Evolutionary conservation across 1,284 basidiomycete genomes (phyloP), one percentile per base, ranked within the genome.

Genomic region (Sporisorium reilianum): DNA sequence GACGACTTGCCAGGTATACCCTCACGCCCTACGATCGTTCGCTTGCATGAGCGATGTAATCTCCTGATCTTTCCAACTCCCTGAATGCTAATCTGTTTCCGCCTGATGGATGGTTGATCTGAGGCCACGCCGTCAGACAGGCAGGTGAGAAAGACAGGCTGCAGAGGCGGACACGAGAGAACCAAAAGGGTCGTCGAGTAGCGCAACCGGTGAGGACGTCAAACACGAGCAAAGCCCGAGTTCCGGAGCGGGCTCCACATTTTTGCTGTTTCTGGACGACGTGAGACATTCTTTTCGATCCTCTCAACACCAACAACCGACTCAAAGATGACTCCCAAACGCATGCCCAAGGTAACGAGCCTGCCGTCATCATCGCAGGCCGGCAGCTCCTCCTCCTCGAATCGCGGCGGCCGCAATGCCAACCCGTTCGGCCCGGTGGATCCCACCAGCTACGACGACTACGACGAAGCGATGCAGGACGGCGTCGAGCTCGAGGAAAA

Each of bases 401-500:
- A 28, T 22, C 63, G 55, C 5, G 54, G 50, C 7, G 57, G 54
- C 11, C 58, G 60, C 44, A 55, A 42, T 18, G 57, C 48, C 45
- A 64, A 66, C 9, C 55, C 64, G 2, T 64, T 64, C 22, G 57
- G 61, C 28, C 56, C 61, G 2, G 62, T 64, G 11, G 61, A 74
- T n/a, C 55, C 65, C 8, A 64, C 44, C 36, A 64, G 32, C 61
- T 76, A 78, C 45, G 28, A 46, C 25, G 65, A 75, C 55, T 75
- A 61, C 41, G 78, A 79, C 32, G 66, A 75, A 41, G 69, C 78
- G 14, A 66, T 80, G 59, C 77, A 78, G 26, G 77, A 74, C 30
- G 78, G 76, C 7, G 64, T 75, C 34, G 72, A 78, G 56, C 61
- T 68, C 38, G 78, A 80, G 36, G 78, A 80, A 40, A 78, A 75